These are phyloP conservation scores for Pueraria montana DNA, from an alignment of 306 rosid genomes.

Conservation along the genomic window DNA sequence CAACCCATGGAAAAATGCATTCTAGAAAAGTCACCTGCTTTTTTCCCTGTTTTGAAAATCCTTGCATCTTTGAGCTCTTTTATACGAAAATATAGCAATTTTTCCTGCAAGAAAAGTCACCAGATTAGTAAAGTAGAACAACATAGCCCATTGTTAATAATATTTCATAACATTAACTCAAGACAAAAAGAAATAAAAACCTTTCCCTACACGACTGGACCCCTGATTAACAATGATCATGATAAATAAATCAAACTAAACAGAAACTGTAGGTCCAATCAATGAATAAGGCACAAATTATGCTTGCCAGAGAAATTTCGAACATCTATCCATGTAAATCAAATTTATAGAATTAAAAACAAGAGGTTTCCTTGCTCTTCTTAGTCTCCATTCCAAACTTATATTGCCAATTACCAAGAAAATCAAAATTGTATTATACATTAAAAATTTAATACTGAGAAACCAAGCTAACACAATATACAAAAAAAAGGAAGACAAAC, in stretches of 20 bases:
- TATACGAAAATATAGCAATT: too few relatives aligned
- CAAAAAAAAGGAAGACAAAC: not conserved
- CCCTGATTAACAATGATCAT: not conserved
- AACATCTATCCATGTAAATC: not conserved
- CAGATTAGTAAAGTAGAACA: constrained; percentile 31
- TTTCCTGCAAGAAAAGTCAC: constrained; percentile 62
- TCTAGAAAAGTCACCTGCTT: constrained; percentile 98
- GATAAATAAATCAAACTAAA: constrained; percentile 26
- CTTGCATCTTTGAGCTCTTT: constrained; percentile 92
- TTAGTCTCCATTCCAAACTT: not conserved
- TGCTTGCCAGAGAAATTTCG: not conserved
- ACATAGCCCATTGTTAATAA: constrained; percentile 10
- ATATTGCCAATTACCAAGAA: not conserved
- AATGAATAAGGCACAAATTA: not conserved
- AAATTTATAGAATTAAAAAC: not conserved
- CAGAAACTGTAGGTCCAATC: constrained; percentile 19
- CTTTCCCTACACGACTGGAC: not conserved
- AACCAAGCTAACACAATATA: not conserved
- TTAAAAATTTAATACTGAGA: too few relatives aligned
- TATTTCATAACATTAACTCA: constrained; percentile 10
- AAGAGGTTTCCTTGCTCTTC: constrained; percentile 20
- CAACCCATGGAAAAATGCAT: too few relatives aligned
- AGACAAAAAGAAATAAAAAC: not conserved
- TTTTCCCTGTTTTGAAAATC: constrained; percentile 96
- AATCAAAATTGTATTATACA: too few relatives aligned